Evolutionary conservation across 2,329 filamentous ascomycete genomes (phyloP), one percentile per base, ranked within the genome.

Genomic region (Fusarium begoniae): DNA sequence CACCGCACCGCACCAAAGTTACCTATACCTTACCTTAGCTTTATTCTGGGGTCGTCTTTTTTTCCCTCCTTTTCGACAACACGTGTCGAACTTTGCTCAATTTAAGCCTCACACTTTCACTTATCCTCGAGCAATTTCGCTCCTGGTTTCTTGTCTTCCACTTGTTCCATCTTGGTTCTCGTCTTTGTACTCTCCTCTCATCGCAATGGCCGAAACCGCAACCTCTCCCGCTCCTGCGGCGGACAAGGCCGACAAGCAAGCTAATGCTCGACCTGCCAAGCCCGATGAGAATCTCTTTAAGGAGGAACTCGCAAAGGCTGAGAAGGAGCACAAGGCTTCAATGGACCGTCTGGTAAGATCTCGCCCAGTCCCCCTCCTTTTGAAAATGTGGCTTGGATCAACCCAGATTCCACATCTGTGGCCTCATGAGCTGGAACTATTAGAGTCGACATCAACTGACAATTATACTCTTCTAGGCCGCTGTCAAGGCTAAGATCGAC

Each of bases 211-310:
- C 70, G 83, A 86, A 64, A 82, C 85, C 65, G 82, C 84, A 70
- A 81, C 86, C 54, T 82, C 87, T 63, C 81, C 86, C 69, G 82
- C 85, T 74, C 77, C 81, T 71, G 83, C 82, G 77, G 83, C 83
- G 64, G 64, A 51, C 24, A 58, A 58, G 56, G 30, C 65, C 38
- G 81, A 85, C 72, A 80, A 81, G 74, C 69, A 77, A 58, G 60
- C 81, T 67, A 83, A 84, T 73, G 81, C 85, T 80, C 94, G 91
- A 85, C 95, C 95, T 61, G 90, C 93, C 84, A 94, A 93, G 88
- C 96, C 96, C 53, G 94, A 98, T 83, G 93, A 96, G 86, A 92
- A 92, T 75, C 86, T 88, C 77, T 99, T 92, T 88, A 95, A 97
- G 86, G 89, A 91, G 81, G 89, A 90, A 73, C 88, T 98, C 70